These are phyloP conservation scores for Melaleuca alternifolia DNA, from an alignment of 345 rosid genomes.

Conservation along the genomic window DNA sequence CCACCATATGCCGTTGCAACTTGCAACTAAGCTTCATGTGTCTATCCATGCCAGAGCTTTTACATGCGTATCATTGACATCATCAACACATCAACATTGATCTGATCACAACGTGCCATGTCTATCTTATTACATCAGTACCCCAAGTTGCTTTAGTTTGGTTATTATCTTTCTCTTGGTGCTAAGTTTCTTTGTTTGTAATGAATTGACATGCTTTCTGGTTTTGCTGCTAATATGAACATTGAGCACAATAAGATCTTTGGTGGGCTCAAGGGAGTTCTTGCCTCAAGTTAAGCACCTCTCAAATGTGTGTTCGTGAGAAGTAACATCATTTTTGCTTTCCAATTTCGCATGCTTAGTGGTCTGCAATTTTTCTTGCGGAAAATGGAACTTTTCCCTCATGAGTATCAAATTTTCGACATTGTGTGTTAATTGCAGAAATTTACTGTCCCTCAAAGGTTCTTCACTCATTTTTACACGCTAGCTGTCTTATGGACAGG, in stretches of 20 bases:
- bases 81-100: neutral
- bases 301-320: neutral
- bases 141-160: neutral
- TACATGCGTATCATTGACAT: neutral
- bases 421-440: constrained; percentile 24
- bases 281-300: neutral
- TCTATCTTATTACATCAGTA: neutral
- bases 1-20: accelerated
- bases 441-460: constrained; percentile 57
- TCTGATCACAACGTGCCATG: too few relatives aligned
- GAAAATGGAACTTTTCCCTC: neutral
- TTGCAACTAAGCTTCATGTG: neutral
- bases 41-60: neutral
- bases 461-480: constrained; percentile 59
- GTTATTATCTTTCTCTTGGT: neutral
- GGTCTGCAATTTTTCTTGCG: neutral
- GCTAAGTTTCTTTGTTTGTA: neutral
- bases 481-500: constrained; percentile 58
- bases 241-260: neutral
- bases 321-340: neutral
- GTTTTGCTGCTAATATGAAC: neutral
- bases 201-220: neutral
- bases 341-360: neutral
- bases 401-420: neutral
- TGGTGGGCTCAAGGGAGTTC: neutral